Evolutionary conservation across 2,329 filamentous ascomycete species (phyloP), one percentile per base, ranked within the genome.

Genomic region (Onygenales sp.): DNA sequence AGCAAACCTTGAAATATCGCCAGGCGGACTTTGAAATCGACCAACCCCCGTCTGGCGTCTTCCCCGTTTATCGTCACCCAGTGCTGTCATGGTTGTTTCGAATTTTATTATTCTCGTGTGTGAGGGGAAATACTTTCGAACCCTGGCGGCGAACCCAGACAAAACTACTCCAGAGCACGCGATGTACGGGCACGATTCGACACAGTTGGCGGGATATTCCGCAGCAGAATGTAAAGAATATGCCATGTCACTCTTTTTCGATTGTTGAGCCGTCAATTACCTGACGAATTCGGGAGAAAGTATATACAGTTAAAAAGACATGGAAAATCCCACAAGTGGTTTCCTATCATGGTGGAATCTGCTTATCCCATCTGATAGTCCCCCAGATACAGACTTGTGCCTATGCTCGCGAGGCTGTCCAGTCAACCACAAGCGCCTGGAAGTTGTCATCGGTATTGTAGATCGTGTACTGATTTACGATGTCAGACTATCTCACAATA

Each of bases 391-490:
- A 39, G 9, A 7, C 14, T 44, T 17, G 3, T 13, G 21, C 42
- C 21, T 44, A 44, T 44, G n/a, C n/a, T 11, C 47, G 35, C 8
- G 44, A 17, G 35, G 21, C 44, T 11, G 44, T 36, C 39, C 44
- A 50, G 35, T 52, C 41, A 9, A 47, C 42, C 17, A 47, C 35
- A 31, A 48, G 11, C 5, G n/a, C 27, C 43, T 53, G 51, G 38
- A 53, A 53, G 33, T 48, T 52, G 17, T 45, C 35, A 27, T 47
- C 51, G 10, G 27, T 41, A 14, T 7, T 33, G 11, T 52, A 44
- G 32, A 51, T 51, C 35, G 49, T 51, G 39, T 43, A 51, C 49
- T 51, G 14, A 10, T 39, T 39, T 39, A n/a, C 36, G 36, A 39
- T 5, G 21, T 27, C 14, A 27, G 35, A 50, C 10, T 32, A 48